Conservation (phyloP, 257 asterid species). For the Salvia hispanica region DNA sequence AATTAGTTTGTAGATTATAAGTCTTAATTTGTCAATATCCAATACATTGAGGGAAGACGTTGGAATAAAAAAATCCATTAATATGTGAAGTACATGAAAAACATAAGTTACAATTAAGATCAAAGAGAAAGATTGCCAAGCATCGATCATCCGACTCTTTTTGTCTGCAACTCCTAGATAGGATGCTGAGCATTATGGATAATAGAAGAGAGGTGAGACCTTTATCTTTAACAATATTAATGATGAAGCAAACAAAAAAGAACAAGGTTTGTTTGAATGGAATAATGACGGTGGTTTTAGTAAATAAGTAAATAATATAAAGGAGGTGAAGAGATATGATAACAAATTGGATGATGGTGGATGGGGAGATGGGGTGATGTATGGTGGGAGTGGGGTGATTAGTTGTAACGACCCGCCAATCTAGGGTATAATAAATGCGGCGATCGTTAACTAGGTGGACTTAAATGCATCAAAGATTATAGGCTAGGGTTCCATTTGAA, state of each 20-base stretch:
- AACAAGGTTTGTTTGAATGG: conserved; percentile 12
- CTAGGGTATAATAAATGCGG: too few relatives aligned
- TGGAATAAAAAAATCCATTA: too few relatives aligned
- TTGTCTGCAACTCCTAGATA: neutral
- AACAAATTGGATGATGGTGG: conserved; percentile 2
- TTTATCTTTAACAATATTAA: conserved; percentile 9
- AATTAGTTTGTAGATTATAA: too few relatives aligned
- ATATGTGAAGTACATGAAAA: conserved; percentile 2
- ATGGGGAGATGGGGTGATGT: neutral
- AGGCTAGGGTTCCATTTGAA: too few relatives aligned
- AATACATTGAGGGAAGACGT: too few relatives aligned
- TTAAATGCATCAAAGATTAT: too few relatives aligned
- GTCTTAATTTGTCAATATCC: too few relatives aligned
- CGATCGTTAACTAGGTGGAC: too few relatives aligned
- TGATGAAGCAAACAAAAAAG: conserved; percentile 2
- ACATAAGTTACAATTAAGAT: neutral
- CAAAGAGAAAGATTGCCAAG: neutral
- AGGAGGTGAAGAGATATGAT: conserved; percentile 3
- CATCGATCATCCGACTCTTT: conserved; percentile 1
- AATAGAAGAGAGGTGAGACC: neutral
- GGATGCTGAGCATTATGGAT: neutral
- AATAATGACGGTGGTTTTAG: neutral
- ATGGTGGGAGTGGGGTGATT: conserved; percentile 31
- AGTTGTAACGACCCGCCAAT: too few relatives aligned
- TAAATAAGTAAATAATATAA: neutral